Evolutionary conservation across 2,329 filamentous ascomycete genomes (phyloP), one percentile per base, ranked within the genome.

Genomic region (Hymenoscyphus repandus): DNA sequence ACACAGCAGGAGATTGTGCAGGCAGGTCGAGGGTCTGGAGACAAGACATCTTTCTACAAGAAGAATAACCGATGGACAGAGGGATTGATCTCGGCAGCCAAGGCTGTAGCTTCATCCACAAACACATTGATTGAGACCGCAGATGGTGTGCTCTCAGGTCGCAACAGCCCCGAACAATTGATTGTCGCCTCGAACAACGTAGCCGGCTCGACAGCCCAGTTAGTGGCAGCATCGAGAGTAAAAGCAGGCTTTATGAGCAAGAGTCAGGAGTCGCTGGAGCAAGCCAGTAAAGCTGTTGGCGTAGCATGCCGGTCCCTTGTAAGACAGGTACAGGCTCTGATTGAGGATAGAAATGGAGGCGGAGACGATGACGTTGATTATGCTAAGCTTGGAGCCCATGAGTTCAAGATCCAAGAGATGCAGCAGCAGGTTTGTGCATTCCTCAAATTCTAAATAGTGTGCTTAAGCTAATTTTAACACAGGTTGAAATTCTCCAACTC

Each of bases 21-120:
- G 58, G 90, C 95, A 56, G 93, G 93, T 6, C 85, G 88, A 17
- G 93, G 93, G 33, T 87, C 85, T 22, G 89, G 88, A 46, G 95
- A 90, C 40, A 82, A 85, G 51, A 95, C 91, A 1, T 90, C 91
- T 20, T 99, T 99, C 70, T 99, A 99, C 83, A 97, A 97, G 80
- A 97, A 97, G 77, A 96, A 99, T 79, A 99, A 97, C 73, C 83
- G 93, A 47, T 99, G 93, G 93, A 99, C 93, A 0, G 93, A 99
- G 66, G 93, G 93, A 43, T 82, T 99, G 54, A 96, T 99, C 66
- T 96, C 90, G 34, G 93, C 93, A 0, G 92, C 93, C 58, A 99
- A 99, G 73, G 93, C 93, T 1, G 93, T 99, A 15, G 93, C 93
- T 2, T 80, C 80, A 1, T 95, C 90, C 13, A 99, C 93, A 10